Percentiles rank a stretch among this genome's conserved stretches.
Evolutionary conservation across 352 stramenopile species (phyloP).

Genomic region (Thraustochytrium striatum): DNA sequence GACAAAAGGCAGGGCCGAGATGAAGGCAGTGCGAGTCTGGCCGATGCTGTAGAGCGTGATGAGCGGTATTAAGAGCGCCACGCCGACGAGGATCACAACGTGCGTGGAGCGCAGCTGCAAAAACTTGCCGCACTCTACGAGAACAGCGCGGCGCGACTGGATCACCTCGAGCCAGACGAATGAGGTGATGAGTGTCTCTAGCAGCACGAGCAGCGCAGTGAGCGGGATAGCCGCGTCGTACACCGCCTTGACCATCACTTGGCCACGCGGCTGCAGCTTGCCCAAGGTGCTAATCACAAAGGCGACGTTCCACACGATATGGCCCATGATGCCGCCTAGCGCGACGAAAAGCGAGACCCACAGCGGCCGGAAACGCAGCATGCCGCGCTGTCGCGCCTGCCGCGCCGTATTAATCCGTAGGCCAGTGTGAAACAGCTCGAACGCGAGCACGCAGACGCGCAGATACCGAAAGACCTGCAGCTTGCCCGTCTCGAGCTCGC

Average conservation of each 20-base stretch:
- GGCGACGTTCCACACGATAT: neutral
- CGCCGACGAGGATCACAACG: neutral
- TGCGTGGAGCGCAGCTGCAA: neutral
- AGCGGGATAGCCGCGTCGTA: neutral
- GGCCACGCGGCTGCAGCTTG: neutral
- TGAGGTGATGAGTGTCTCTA: neutral
- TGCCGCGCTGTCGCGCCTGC: neutral
- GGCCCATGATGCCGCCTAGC: neutral
- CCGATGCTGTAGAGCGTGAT: neutral
- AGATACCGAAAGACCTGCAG: neutral
- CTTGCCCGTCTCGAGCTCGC: neutral
- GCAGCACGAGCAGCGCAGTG: neutral
- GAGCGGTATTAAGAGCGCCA: neutral
- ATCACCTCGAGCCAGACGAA: neutral
- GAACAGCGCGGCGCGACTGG: neutral
- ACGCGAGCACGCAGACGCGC: neutral
- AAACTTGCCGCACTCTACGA: neutral
- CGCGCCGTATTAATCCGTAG: neutral
- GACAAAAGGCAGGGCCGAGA: neutral
- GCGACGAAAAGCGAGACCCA: neutral
- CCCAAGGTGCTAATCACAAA: neutral
- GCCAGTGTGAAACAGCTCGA: neutral
- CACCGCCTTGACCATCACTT: neutral
- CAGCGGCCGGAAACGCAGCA: neutral
- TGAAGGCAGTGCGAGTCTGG: neutral